Conservation (phyloP, 1,284 basidiomycete species). For the Vanrija sp. region DNA sequence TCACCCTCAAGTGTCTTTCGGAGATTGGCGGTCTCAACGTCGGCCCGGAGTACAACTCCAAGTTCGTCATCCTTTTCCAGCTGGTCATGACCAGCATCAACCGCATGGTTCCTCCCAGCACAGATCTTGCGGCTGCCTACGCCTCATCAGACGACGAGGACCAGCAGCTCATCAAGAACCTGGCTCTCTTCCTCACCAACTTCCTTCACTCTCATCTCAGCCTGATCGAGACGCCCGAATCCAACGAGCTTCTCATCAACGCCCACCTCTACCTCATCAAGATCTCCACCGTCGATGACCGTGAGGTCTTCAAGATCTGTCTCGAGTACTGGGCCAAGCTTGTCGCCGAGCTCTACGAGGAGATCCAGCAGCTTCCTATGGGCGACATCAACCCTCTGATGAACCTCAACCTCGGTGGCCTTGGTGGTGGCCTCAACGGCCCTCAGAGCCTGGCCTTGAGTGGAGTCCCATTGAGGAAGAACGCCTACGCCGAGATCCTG, state of each 20-base stretch:
- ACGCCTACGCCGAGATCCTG: slow-evolving; percentile 89
- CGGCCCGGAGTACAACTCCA: slow-evolving; percentile 96
- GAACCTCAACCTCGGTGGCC: slow-evolving; percentile 74
- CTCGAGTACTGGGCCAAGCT: slow-evolving; percentile 98
- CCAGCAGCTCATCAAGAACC: slow-evolving; percentile 95
- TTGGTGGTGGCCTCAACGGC: slow-evolving; percentile 53
- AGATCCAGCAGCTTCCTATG: slow-evolving; percentile 71
- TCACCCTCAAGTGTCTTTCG: slow-evolving; percentile 95
- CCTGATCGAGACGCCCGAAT: slow-evolving; percentile 84
- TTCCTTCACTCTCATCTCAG: slow-evolving; percentile 90
- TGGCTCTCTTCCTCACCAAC: slow-evolving; percentile 94
- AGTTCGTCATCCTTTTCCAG: slow-evolving; percentile 96
- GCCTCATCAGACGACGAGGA: slow-evolving; percentile 85
- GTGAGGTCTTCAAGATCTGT: slow-evolving; percentile 99
- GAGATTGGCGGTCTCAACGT: slow-evolving; percentile 93
- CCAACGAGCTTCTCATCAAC: slow-evolving; percentile 90
- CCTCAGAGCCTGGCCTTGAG: slow-evolving; percentile 59
- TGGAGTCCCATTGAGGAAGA: slow-evolving; percentile 79
- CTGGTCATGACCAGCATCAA: slow-evolving; percentile 98
- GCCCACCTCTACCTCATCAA: slow-evolving; percentile 99
- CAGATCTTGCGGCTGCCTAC: slow-evolving; percentile 76
- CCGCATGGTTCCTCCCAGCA: slow-evolving; percentile 94
- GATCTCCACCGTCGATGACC: slow-evolving; percentile 95
- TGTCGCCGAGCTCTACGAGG: slow-evolving; percentile 97
- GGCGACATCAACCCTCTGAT: slow-evolving; percentile 90